A percentile compares a stretch with the other conserved stretches of the same genome.
Conservation (phyloP, 192 early-diverging fungal species). For the Glomus cerebriforme region DNA sequence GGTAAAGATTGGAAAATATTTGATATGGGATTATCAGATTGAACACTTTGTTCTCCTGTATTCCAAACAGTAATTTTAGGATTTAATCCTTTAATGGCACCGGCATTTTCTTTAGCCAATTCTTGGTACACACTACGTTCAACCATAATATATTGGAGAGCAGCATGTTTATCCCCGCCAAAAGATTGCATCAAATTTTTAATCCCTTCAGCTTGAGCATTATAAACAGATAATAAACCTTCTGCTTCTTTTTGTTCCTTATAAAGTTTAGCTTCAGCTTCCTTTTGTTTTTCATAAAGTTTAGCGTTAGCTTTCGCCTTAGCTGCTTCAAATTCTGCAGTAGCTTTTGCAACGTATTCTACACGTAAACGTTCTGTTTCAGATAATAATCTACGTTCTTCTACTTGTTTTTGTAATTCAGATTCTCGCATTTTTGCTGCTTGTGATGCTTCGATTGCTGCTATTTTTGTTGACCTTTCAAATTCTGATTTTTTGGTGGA, state of each 20-base stretch:
- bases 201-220: constrained; percentile 54
- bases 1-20: constrained; percentile 47
- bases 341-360: constrained; percentile 45
- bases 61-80: constrained; percentile 59
- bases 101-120: constrained; percentile 51
- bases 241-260: constrained; percentile 50
- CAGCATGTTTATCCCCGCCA: constrained; percentile 35
- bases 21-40: constrained; percentile 37
- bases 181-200: constrained; percentile 33
- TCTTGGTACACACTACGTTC: constrained; percentile 50
- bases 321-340: constrained; percentile 48
- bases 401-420: constrained; percentile 50
- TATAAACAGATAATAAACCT: constrained; percentile 38
- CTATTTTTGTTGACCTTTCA: constrained; percentile 44
- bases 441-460: constrained; percentile 53
- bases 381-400: constrained; percentile 41
- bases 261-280: constrained; percentile 42
- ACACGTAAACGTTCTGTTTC: constrained; percentile 50
- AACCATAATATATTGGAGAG: constrained; percentile 56
- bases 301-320: constrained; percentile 44
- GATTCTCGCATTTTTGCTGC: constrained; percentile 38
- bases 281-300: constrained; percentile 38
- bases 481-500: constrained; percentile 37
- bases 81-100: constrained; percentile 51
- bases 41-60: constrained; percentile 32